Evolutionary conservation across 2,329 filamentous ascomycete genomes (phyloP), one percentile per base, ranked within the genome.

Genomic region (Phyllosticta capitalensis): DNA sequence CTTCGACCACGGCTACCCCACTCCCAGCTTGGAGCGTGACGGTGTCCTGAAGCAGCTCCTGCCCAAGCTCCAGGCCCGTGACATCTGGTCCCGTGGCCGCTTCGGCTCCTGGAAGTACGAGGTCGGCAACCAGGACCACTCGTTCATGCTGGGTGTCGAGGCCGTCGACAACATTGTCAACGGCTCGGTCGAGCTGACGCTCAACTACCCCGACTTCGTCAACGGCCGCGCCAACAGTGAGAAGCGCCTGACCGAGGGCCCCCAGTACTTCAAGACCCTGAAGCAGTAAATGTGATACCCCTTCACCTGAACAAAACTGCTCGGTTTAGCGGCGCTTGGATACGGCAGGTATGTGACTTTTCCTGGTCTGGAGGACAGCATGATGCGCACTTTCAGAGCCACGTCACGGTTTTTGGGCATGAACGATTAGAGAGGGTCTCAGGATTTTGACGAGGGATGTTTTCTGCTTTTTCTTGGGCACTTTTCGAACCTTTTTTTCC

Each of bases 31-130:
- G 49, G 94, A 97, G 84, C 89, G 94, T 76, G 94, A 99, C 76
- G 92, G 90, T 66, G 91, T 94, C 53, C 85, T 99, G 66, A 95
- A 88, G 76, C 79, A 96, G 79, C 85, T 99, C 59, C 86, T 99
- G 56, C 94, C 94, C 69, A 92, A 90, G 79, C 87, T 99, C 62
- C 87, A 95, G 78, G 88, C 85, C 64, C 85, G 90, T 81, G 92
- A 86, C 72, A 99, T 99, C 77, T 89, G 87, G 80, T 96, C 92
- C 52, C 90, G 94, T 76, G 94, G 94, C 68, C 92, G 94, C 64
- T 99, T 99, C 77, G 94, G 94, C 69, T 92, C 88, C 81, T 99
- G 94, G 94, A 84, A 90, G 72, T 99, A 99, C 80, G 94, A 99
- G 78, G 89, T 89, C 64, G 91, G 90, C 71, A 96, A 96, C 83